Percentiles rank a stretch among this genome's conserved stretches.
phyloP scores from a whole-genome alignment of 78 protist species.

The Bigelowiella natans region DNA sequence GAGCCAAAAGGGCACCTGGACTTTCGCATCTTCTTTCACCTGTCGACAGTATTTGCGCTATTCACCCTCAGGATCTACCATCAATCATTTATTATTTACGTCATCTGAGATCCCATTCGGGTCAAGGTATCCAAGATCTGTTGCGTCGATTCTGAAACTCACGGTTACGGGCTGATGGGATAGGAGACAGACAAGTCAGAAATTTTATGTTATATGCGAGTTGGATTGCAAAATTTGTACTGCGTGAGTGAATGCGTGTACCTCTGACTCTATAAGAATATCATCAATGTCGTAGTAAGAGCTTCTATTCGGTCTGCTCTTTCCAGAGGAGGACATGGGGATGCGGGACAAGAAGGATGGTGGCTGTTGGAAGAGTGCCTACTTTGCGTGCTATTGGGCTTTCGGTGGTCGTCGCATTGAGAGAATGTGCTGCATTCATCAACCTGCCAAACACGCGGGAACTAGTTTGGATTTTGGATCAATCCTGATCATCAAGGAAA shows the following conservation, averaged over 20 bases:
- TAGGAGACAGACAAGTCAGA: not conserved
- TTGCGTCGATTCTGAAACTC: not conserved
- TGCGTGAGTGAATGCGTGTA: not conserved
- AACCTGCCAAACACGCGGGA: no score
- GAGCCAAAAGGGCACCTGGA: not conserved
- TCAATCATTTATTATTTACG: not conserved
- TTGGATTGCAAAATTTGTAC: no score
- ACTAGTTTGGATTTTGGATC: no score
- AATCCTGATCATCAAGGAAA: no score
- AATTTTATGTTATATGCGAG: no score
- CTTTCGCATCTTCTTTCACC: not conserved
- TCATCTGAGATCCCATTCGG: not conserved
- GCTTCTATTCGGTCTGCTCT: no score
- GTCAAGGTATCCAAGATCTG: not conserved
- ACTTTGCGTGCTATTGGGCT: no score
- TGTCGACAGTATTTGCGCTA: not conserved
- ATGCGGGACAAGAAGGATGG: no score
- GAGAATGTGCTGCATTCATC: no score
- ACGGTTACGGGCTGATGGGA: not conserved
- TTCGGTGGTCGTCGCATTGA: no score
- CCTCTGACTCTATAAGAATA: not conserved
- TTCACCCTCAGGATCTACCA: not conserved
- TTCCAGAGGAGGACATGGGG: no score
- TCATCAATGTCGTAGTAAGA: not conserved
- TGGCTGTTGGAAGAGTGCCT: no score